Evolutionary conservation across 352 stramenopile genomes (phyloP).

Genomic region (Phytophthora litchii): DNA sequence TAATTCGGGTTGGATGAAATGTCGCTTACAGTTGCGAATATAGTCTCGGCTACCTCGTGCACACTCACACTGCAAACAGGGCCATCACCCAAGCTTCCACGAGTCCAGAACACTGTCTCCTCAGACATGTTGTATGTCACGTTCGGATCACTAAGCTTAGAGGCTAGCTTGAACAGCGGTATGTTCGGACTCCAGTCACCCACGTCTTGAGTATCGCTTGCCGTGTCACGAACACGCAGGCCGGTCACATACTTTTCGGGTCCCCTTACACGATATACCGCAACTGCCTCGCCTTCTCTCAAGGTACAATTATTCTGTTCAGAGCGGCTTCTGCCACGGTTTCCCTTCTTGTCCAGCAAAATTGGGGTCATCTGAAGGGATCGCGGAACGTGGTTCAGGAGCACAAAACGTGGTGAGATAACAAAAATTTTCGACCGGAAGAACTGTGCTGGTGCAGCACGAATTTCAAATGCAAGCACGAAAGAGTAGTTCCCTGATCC

Average conservation of each 20-base stretch:
- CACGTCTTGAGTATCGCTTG: conserved; percentile 47
- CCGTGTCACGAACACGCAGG: conserved; percentile 69
- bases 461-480: conserved; percentile 81
- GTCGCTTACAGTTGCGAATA: conserved; percentile 76
- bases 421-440: conserved; percentile 84
- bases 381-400: conserved; percentile 70
- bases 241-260: conserved; percentile 76
- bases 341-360: conserved; percentile 79
- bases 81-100: conserved; percentile 70
- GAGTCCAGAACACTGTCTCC: conserved; percentile 69
- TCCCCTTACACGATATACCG: conserved; percentile 73
- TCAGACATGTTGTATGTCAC: conserved; percentile 50
- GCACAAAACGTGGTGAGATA: conserved; percentile 77
- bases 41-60: conserved; percentile 65
- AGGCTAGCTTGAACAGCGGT: conserved; percentile 48
- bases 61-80: conserved; percentile 72
- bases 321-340: conserved; percentile 38
- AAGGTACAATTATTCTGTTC: conserved; percentile 49
- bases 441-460: conserved; percentile 82
- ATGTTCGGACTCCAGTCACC: conserved; percentile 69
- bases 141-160: conserved; percentile 49
- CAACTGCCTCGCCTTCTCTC: conserved; percentile 55
- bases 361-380: conserved; percentile 75
- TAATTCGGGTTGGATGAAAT: conserved; percentile 72
- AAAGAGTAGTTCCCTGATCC: conserved; percentile 63